A percentile compares a stretch with the other conserved stretches of the same genome.
Conservation (phyloP, 768 basidiomycete genomes). For the Pisolithus orientalis region DNA sequence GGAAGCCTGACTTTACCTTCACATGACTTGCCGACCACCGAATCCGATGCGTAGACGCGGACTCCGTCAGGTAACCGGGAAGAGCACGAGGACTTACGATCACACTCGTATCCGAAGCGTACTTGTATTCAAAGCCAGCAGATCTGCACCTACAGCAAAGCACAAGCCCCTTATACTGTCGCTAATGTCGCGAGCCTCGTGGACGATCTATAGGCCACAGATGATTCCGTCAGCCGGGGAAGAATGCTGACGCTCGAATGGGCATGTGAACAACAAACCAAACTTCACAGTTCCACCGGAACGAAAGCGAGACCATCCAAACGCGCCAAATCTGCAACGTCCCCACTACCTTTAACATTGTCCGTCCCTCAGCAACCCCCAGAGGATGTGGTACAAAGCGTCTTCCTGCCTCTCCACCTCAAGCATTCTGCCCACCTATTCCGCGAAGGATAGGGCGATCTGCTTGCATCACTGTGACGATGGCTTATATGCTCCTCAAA, state of each 20-base stretch:
- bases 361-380: slow-evolving; percentile 2
- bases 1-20: slow-evolving; percentile 26
- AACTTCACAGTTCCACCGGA: slow-evolving; percentile 27
- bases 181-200: not conserved
- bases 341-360: slow-evolving; percentile 25
- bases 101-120: not conserved
- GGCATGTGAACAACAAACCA: slow-evolving; percentile 37
- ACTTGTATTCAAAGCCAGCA: too few species aligned
- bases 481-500: slow-evolving; percentile 18
- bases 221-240: slow-evolving; percentile 9
- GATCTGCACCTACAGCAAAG: not conserved
- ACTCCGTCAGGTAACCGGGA: not conserved
- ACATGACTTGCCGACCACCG: too few species aligned
- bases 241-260: slow-evolving; percentile 35
- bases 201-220: slow-evolving; percentile 9
- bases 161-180: not conserved
- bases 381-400: slow-evolving; percentile 23
- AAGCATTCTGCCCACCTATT: slow-evolving; percentile 21
- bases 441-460: slow-evolving; percentile 4
- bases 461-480: slow-evolving; percentile 2
- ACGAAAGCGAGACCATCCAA: slow-evolving; percentile 10
- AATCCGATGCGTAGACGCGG: too few species aligned
- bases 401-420: slow-evolving; percentile 22
- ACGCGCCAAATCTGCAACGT: slow-evolving; percentile 22
- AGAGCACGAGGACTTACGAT: not conserved